Conservation (phyloP, 805 yeast genomes). For the Saccharomycopsis fibuligera region DNA sequence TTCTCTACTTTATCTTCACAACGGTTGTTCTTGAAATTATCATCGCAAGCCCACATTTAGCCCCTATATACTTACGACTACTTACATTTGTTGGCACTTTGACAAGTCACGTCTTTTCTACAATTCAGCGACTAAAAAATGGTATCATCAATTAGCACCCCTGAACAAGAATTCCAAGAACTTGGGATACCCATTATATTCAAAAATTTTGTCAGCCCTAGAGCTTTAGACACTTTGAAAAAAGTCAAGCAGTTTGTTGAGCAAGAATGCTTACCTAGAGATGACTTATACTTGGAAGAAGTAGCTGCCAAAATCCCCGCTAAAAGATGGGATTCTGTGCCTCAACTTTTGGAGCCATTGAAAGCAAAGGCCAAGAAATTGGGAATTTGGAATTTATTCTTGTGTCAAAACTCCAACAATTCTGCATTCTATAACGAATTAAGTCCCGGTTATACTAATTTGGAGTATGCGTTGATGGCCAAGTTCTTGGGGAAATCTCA, state of each 20-base stretch:
- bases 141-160: no score
- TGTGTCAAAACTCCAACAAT: slow-evolving; percentile 38
- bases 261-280: slow-evolving; percentile 52
- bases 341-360: slow-evolving; percentile 43
- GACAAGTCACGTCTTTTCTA: no score
- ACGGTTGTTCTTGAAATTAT: no score
- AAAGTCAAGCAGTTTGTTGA: slow-evolving; percentile 46
- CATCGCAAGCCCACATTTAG: no score
- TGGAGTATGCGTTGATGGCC: slow-evolving; percentile 63
- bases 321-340: slow-evolving; percentile 41
- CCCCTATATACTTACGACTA: no score
- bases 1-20: no score
- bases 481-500: slow-evolving; percentile 50
- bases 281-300: slow-evolving; percentile 37
- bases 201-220: slow-evolving; percentile 29
- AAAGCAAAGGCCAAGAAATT: slow-evolving; percentile 44
- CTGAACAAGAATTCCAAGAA: slow-evolving; percentile 1
- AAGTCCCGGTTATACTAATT: slow-evolving; percentile 50
- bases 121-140: no score
- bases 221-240: slow-evolving; percentile 30
- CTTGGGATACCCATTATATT: slow-evolving; percentile 31
- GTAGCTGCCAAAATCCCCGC: slow-evolving; percentile 32
- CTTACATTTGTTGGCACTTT: no score
- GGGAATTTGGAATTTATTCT: slow-evolving; percentile 58
- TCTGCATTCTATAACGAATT: slow-evolving; percentile 29